A percentile compares a stretch with the other conserved stretches of the same genome.
phyloP scores from a whole-genome alignment of 257 asterid species.

The Nicotiana benthamiana region DNA sequence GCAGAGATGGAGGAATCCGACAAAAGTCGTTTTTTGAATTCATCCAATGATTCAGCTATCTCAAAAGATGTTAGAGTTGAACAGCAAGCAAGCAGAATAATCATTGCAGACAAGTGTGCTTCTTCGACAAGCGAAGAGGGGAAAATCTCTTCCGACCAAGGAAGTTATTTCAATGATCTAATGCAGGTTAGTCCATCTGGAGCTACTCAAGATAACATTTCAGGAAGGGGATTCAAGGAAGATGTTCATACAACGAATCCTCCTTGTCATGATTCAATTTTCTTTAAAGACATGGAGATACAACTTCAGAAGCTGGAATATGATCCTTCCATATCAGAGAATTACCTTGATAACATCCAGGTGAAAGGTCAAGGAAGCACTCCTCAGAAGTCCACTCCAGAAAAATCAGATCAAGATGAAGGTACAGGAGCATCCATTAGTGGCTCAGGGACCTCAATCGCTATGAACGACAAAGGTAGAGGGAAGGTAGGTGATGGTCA shows the following conservation, averaged over 20 bases:
- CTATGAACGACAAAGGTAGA: neutral
- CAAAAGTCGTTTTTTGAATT: neutral
- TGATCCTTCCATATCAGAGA: neutral
- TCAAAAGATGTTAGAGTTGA: neutral
- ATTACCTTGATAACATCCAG: neutral
- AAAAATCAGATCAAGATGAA: neutral
- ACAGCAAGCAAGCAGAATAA: neutral
- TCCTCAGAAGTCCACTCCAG: conserved; percentile 9
- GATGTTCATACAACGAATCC: neutral
- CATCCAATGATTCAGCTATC: neutral
- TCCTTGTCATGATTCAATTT: neutral
- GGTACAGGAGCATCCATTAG: neutral
- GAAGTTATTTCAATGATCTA: neutral
- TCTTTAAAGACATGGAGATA: neutral
- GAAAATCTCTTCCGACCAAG: conserved; percentile 1
- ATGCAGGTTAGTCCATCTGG: neutral
- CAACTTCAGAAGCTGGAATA: neutral
- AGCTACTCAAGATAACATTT: neutral
- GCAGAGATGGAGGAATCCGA: neutral
- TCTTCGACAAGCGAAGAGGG: neutral
- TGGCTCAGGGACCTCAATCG: neutral
- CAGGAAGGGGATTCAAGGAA: neutral
- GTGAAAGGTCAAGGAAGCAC: neutral
- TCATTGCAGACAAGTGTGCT: neutral
- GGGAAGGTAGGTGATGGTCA: neutral